Base-by-base conservation (phyloP, 108 stramenopile species). In the Cyclostephanos invisitatus region DNA sequence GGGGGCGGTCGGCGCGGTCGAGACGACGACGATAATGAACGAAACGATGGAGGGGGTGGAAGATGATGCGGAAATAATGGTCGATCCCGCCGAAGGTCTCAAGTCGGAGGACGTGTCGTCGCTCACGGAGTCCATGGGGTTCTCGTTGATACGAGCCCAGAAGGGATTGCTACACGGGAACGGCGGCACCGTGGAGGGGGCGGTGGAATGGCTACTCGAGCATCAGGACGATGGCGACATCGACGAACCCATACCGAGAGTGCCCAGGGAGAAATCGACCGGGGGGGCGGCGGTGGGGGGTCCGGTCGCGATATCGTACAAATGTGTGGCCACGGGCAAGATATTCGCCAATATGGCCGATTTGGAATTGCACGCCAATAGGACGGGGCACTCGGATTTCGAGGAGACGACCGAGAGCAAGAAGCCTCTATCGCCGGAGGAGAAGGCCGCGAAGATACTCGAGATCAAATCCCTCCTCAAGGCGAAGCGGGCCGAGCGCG, bases 201-300 rank as follows among this genome's bases (percentile, higher is more conserved):
- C 97, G n/a, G 83, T 98, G 12, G 92, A 96, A 60, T 98, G 97
- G 97, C 74, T 98, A 11, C 84, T 88, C 87, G 74, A 85, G 28
- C 96, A 98, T 85, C 96, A 98, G 85, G 96, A 95, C 61, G 93
- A 95, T 80, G 85, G 35, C 14, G 87, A 96, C 59, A 97, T 96
- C 85, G 97, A 97, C 70, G 89, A 91, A 22, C 92, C 95, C 27
- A 94, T 96, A 71, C 86, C 92, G 49, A 69, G 62, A 25, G 81
- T 71, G 24, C 80, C 75, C 20, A 72, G 32, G 32, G 32, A 69
- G 56, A 70, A 32, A 15, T 48, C 64, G 25, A 4, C 80, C 27
- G 75, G 5, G 7, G 12, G 0, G 40, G 40, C 7, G 40, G 40
- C 32, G 40, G 40, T 11, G 40, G 40, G 40, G 24, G 83, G 72